Base-by-base conservation (phyloP, 179 eudicot genomes). In the Sideroxylon spinosum region DNA sequence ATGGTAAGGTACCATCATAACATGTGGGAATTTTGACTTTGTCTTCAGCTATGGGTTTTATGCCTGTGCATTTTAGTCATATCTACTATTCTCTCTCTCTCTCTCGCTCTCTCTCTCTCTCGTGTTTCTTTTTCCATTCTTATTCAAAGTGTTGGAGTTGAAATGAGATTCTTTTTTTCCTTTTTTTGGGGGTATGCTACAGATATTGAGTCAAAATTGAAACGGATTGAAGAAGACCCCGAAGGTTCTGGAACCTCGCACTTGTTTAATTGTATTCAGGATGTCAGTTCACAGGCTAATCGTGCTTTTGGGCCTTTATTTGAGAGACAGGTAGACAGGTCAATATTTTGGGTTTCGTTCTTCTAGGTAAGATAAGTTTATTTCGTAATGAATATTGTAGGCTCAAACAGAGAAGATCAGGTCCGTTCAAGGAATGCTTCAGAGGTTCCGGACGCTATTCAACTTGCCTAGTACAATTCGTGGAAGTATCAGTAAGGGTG, bases 381-480 rank as follows among this genome's bases (percentile, higher is more conserved):
- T 68, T 44, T 46, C 44, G 48, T 59, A 44, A 37, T 37, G 44
- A 37, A 37, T 37, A 37, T 37, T 37, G 75, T 81, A 96, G 99
- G 99, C 98, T 55, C 98, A 94, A 91, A 88, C 98, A 61, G 99
- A 96, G 84, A 96, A 96, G 90, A 94, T 96, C 76, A 91, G 99
- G 86, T 94, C 99, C 71, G 99, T 96, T 67, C 99, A 96, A 88
- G 99, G 99, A 85, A 96, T 94, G 98, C 97, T 96, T 79, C 99
- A 96, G 88, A 91, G 99, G 82, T 96, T 96, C 81, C 92, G 99
- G 20, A 96, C 98, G 44, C 89, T 96, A 13, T 96, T 96, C 80
- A 96, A 96, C 87, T 86, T 96, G 89, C 99, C 99, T 5, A 96
- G 96, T 89, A 84, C 91, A 44, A 92, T 96, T 81, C 98, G 99